Percentiles rank a stretch among this genome's conserved stretches.
phyloP scores from a whole-genome alignment of 2,329 filamentous ascomycete genomes.

The Thermothelomyces thermophilus region DNA sequence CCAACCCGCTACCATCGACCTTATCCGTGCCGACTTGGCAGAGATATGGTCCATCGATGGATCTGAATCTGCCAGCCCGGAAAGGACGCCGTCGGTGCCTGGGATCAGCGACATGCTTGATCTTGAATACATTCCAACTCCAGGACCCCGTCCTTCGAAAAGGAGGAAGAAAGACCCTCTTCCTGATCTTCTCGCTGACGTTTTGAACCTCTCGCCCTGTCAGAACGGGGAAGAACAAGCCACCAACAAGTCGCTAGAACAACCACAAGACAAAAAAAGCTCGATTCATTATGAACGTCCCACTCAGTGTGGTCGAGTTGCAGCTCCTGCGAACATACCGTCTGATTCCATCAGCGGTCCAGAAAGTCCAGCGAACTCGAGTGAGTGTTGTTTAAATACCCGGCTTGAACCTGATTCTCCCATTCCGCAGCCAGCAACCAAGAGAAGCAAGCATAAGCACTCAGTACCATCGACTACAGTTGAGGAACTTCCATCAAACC shows the following conservation, averaged over 20 bases:
- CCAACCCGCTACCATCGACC: conserved; percentile 10
- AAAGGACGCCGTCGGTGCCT: conserved; percentile 1
- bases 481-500: not conserved
- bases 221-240: not conserved
- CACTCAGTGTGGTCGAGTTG: not conserved
- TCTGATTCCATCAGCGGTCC: not conserved
- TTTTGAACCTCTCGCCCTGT: conserved; percentile 4
- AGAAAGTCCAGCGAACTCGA: not conserved
- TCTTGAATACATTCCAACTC: conserved; percentile 5
- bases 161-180: not conserved
- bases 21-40: conserved; percentile 11
- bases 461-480: not conserved
- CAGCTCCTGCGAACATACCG: too few species aligned
- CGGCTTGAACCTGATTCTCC: not conserved
- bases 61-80: not conserved
- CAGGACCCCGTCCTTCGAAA: not conserved
- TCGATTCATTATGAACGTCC: not conserved
- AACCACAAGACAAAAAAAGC: not conserved
- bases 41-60: conserved; percentile 11
- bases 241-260: not conserved
- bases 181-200: not conserved
- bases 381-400: not conserved
- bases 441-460: not conserved
- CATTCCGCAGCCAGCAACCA: not conserved
- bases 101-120: conserved; percentile 9